A percentile compares a stretch with the other conserved stretches of the same genome.
Evolutionary conservation across 148 eudicot species (phyloP).

Genomic region (Rhododendron simsii): DNA sequence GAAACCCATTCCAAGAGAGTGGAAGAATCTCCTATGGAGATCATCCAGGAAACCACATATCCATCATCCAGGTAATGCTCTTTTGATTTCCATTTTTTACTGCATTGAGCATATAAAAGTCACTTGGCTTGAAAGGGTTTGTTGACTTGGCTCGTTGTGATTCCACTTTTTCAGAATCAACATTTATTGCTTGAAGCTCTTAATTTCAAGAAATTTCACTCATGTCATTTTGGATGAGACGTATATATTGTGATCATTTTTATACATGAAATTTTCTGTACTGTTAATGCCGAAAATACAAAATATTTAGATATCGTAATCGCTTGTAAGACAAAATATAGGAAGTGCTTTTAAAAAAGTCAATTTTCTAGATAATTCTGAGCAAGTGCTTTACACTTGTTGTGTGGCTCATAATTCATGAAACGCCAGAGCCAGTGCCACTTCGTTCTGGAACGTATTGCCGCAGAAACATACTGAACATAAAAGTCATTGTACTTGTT

Average conservation of each 20-base stretch:
- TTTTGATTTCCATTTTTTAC: not conserved
- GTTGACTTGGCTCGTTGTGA: not conserved
- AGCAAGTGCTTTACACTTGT: not conserved
- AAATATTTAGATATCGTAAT: not conserved
- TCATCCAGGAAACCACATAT: slow-evolving; percentile 35
- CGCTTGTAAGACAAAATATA: not conserved
- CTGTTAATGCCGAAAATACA: not conserved
- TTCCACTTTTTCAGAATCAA: not conserved
- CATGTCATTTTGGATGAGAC: not conserved
- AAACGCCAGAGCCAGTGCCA: not conserved
- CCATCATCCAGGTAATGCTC: slow-evolving; percentile 41
- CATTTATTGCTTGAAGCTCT: not conserved
- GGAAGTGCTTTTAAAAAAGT: not conserved
- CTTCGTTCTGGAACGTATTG: not conserved
- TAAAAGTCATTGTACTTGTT: not conserved
- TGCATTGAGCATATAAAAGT: not conserved
- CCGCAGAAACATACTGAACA: not conserved
- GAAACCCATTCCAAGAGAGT: slow-evolving; percentile 24
- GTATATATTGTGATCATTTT: not conserved
- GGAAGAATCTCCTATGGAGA: slow-evolving; percentile 31
- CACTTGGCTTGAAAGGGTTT: not conserved
- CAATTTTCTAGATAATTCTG: not conserved
- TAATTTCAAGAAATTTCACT: not conserved
- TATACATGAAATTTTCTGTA: not conserved
- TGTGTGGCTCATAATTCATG: not conserved